Evolutionary conservation across 2,329 filamentous ascomycete genomes (phyloP), one percentile per base, ranked within the genome.

Genomic region (Magnaporthiopsis incrustans): DNA sequence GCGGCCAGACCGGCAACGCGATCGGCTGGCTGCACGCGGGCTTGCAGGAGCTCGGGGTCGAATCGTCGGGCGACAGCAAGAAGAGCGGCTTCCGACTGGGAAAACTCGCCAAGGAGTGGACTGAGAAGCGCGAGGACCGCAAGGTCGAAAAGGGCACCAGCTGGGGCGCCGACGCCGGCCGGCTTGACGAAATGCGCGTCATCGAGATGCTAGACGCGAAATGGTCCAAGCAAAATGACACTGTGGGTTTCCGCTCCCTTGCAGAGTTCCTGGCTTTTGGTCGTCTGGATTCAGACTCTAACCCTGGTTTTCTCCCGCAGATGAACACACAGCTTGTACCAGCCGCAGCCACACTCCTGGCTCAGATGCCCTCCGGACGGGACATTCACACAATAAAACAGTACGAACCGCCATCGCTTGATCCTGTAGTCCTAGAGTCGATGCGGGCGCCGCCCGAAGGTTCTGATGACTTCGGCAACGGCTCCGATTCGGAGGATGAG

Each of bases 221-320:
- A 74, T 97, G 95, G 94, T 86, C 85, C 67, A 95, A 92, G 77
- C 86, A 92, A 76, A 99, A 99, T 72, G 92, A 97, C 75, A 96
- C 91, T 25, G 91, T 96, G 77, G 78, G 85, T 67, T 57, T 64
- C 18, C 53, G 35, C 64, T 74, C 2, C n/a, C 4, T 8, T 35
- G 15, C 10, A 7, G 3, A 32, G 25, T 50, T 30, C 2, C 2
- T 32, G 30, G 30, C 3, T 7, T 27, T 57, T 10, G n/a, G 10
- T 35, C 27, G 26, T 63, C n/a, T 12, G 25, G 60, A 26, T 62
- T 33, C 33, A 50, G 25, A 61, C 12, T 7, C 32, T 11, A 25
- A 62, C 12, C 4, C 30, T 4, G 8, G 4, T 58, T 10, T 30
- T 18, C 27, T 61, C 53, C 33, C 56, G 2, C 66, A 94, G 87